Evolutionary conservation across 176 grass and related monocot species (phyloP).

Genomic region (Alopecurus myosuroides): DNA sequence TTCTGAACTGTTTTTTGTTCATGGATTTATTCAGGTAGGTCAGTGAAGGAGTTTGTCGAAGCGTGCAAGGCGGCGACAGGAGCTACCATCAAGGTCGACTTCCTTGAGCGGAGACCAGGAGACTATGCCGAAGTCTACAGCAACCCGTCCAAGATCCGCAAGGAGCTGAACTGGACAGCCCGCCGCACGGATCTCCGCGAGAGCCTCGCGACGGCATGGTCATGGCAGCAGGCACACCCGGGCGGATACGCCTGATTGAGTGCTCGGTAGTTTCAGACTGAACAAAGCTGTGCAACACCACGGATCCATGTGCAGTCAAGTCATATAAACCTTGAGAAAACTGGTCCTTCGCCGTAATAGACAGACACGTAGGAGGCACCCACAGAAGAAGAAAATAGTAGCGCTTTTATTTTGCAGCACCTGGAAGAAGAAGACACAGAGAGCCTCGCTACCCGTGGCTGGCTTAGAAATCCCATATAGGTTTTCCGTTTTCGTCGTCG

Average conservation of each 20-base stretch:
- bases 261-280: constrained; percentile 1
- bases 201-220: constrained; percentile 83
- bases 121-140: constrained; percentile 97
- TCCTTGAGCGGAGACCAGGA: constrained; percentile 66
- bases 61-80: constrained; percentile 89
- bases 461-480: constrained; percentile 35
- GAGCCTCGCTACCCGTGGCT: not conserved
- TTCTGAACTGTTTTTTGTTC: constrained; percentile 28
- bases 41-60: constrained; percentile 92
- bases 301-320: constrained; percentile 31
- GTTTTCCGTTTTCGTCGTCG: not conserved
- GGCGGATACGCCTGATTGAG: constrained; percentile 61
- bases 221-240: constrained; percentile 83
- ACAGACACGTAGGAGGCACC: constrained; percentile 1
- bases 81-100: constrained; percentile 64
- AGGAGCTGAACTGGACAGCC: constrained; percentile 84
- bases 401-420: constrained; percentile 21
- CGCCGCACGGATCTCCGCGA: constrained; percentile 66
- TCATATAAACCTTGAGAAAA: constrained; percentile 22
- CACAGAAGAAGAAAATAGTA: not conserved
- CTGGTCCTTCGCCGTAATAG: constrained; percentile 19
- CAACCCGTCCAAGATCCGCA: constrained; percentile 74
- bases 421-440: constrained; percentile 14
- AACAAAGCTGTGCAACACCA: not conserved
- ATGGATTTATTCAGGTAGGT: constrained; percentile 69